Evolutionary conservation across 1,284 basidiomycete genomes (phyloP), one percentile per base, ranked within the genome.

Genomic region (Hymenochaete sp.): DNA sequence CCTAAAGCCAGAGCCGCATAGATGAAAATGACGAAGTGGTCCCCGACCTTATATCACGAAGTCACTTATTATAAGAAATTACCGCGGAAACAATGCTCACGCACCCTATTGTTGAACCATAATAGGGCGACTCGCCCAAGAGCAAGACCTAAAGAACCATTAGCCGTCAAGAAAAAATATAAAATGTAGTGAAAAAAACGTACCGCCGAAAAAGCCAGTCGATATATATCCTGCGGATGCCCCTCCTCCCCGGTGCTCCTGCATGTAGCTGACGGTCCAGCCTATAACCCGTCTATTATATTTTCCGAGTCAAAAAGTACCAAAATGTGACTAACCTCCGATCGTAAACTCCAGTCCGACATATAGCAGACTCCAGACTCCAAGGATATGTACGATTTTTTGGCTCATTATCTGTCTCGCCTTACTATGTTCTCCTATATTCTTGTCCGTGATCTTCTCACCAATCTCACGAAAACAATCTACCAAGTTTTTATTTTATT

Each of bases 51-150:
- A 57, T 11, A 60, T 2, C 11, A 53, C 55, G 54, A 69, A 70
- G 10, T 68, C 22, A 53, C 62, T 64, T 40, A 70, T 61, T 2
- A 64, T 68, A 5, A 54, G 55, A n/a, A n/a, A n/a, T n/a, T n/a
- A n/a, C n/a, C n/a, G n/a, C n/a, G n/a, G n/a, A n/a, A n/a, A 31
- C 28, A 31, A 31, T 31, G 28, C 9, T 31, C 28, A 31, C 14
- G 14, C 28, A 31, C 28, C 14, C 14, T 14, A 31, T 31, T 31
- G 14, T 31, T 10, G 10, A 9, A 31, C 64, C 70, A 72, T 9
- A 77, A 56, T 10, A 79, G 58, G 7, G 54, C 60, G 10, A 73
- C 58, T 24, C 72, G 63, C 3, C 71, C 71, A 9, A 67, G 42
- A 3, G 65, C 69, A 6, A 73, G 55, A n/a, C 72, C 70, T 65